Evolutionary conservation across 129 eudicot species (phyloP).

Genomic region (Helianthus tuberosus): DNA sequence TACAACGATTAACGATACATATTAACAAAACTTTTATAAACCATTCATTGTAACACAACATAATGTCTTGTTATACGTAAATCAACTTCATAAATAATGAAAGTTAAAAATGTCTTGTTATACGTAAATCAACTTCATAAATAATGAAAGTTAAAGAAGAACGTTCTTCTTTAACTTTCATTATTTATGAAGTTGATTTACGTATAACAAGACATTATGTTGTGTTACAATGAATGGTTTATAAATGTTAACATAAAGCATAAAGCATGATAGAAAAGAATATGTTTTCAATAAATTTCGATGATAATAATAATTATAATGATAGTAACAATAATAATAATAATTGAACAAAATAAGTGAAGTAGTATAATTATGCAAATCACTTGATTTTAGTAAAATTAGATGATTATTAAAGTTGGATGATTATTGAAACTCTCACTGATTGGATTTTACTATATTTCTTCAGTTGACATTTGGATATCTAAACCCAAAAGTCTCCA

Average conservation of each 20-base stretch:
- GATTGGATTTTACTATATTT: background rate
- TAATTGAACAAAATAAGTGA: too few species aligned
- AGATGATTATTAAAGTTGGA: background rate
- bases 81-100: background rate
- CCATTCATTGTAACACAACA: background rate
- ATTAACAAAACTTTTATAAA: background rate
- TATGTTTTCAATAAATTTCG: too few species aligned
- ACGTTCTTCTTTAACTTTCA: background rate
- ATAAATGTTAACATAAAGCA: background rate
- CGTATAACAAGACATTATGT: background rate
- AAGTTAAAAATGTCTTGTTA: background rate
- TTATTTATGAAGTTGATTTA: background rate
- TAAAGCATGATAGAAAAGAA: background rate
- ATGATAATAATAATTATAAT: too few species aligned
- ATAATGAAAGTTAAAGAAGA: too few species aligned
- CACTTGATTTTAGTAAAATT: background rate
- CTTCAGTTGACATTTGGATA: conserved; percentile 3
- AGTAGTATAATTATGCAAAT: background rate
- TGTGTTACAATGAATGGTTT: background rate
- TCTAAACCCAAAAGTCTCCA: background rate
- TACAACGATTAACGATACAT: too few species aligned
- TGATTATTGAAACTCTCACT: background rate
- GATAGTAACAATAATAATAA: too few species aligned
- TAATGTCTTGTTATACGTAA: background rate
- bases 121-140: too few species aligned